Evolutionary conservation across 2,329 filamentous ascomycete genomes (phyloP), one percentile per base, ranked within the genome.

Genomic region (Neonectria neomacrospora): DNA sequence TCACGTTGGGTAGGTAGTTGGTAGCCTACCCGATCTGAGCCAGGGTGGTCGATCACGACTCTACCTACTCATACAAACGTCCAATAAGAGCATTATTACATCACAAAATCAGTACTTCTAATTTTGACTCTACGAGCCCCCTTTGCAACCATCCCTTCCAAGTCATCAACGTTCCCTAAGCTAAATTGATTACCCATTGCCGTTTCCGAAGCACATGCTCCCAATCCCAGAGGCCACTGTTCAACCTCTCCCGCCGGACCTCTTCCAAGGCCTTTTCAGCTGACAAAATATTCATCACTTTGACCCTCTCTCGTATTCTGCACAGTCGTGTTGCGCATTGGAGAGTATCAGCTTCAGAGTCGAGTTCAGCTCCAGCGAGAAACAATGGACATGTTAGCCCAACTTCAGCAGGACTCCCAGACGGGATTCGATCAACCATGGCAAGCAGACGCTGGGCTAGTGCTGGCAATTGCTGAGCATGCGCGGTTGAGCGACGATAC

Each of bases 181-280:
- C 59, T 18, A 62, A 5, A 16, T 57, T 62, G 12, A 62, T 47
- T 7, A 58, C 54, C 53, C 59, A 62, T n/a, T 58, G 34, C 22
- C 54, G 32, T 16, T 48, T 47, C 10, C 51, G 14, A 16, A 61
- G 51, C 30, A 61, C 42, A 28, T 61, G n/a, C n/a, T 54, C 50
- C 58, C 58, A 61, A 23, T 63, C 60, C 47, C 47, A 48, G 14
- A 45, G 20, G 16, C 16, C 8, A 5, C 52, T 30, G 3, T 61
- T 61, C 14, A 57, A 14, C 2, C 62, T 42, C 28, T 57, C 52
- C 26, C 57, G 28, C 62, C 62, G 61, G 11, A 61, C 53, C 28
- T 45, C 62, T n/a, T 61, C 42, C 10, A 64, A n/a, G 5, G 54
- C 42, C 34, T 54, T 57, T 30, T 64, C 57, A 3, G 53, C 62